Evolutionary conservation across 140 eudicot species (phyloP), one percentile per base, ranked within the genome.

Genomic region (Oenanthe javanica): DNA sequence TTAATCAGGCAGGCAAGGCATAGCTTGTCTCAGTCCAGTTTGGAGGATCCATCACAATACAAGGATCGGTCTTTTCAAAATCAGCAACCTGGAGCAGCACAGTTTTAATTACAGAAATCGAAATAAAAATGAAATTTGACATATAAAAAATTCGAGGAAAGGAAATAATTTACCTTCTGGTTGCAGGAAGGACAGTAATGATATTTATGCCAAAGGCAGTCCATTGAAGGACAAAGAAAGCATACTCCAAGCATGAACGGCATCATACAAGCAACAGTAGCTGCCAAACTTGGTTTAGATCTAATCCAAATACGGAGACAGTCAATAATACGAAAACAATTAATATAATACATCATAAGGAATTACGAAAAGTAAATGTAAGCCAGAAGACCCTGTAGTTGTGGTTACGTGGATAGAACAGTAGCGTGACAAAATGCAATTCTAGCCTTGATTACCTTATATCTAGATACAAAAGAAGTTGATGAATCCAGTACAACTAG

Each of bases 151-250:
- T 49, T 79, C 11, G 47, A 55, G 38, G 11, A 16, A 36, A 42
- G 0, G 70, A 49, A 14, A 19, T 16, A 18, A 15, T 67, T 14
- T 82, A 94, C 99, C 99, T 92, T 92, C 89, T 90, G 88, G n/a
- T 83, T 85, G 83, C 99, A 95, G 77, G 86, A 86, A 21, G 99
- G 99, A 79, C 99, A 95, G 57, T 88, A 95, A 82, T 95, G 99
- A 85, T 87, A 95, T 66, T 95, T 95, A 84, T 95, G 99, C 99
- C 99, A 95, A 66, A 95, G 97, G 86, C 99, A 95, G 82, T 95
- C 96, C 99, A 92, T 95, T 42, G 87, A 84, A 76, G 99, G 99
- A 80, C 91, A 95, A 48, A 95, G 97, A 91, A 92, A 95, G 89
- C 99, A 95, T 50, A 92, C 70, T 59, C 99, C 99, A 77, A 92